Base-by-base conservation (phyloP, 2,329 filamentous ascomycete genomes). In the Penicillium palitans region DNA sequence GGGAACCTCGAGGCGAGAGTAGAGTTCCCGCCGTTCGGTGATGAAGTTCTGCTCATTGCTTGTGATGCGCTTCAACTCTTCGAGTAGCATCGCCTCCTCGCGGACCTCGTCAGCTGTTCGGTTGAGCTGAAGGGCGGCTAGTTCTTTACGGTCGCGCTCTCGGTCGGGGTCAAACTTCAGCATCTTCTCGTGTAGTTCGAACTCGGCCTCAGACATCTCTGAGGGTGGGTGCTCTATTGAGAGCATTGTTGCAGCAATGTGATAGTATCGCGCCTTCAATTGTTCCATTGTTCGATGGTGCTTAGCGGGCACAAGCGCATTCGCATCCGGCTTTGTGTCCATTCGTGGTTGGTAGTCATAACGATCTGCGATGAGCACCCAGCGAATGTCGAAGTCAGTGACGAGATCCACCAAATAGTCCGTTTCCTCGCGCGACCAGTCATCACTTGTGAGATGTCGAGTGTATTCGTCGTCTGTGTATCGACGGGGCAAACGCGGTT, bases 351-450 rank as follows among this genome's bases (percentile, higher is more conserved):
- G 72, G 57, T 71, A 96, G 54, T 96, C 90, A 77, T 97, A 99
- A 58, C 93, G 90, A 74, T 99, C 95, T 81, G 89, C 91, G 60
- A 99, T 90, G 17, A 98, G 75, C 4, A 93, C 84, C 92, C 95
- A 99, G 65, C 95, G 88, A 60, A 96, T 82, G 70, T 96, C 91
- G 70, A 87, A 96, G 47, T 93, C 89, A 57, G 83, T 83, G 15
- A 86, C 90, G 37, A 93, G 73, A 3, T 85, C 80, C 72, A 98
- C 84, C 62, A 99, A 77, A 71, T 97, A 97, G 72, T 97, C 92
- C 9, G 95, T 99, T 77, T 99, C 95, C 68, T 95, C 89, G 69
- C 89, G 91, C 15, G 90, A 88, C 95, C 95, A 99, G 66, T 93
- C 87, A 15, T 85, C 80, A 70, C 82, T 89, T 66, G 87, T 83